Evolutionary conservation across 1,139 yeast genomes (phyloP).

Genomic region (Scheffersomyces segobiensis): DNA sequence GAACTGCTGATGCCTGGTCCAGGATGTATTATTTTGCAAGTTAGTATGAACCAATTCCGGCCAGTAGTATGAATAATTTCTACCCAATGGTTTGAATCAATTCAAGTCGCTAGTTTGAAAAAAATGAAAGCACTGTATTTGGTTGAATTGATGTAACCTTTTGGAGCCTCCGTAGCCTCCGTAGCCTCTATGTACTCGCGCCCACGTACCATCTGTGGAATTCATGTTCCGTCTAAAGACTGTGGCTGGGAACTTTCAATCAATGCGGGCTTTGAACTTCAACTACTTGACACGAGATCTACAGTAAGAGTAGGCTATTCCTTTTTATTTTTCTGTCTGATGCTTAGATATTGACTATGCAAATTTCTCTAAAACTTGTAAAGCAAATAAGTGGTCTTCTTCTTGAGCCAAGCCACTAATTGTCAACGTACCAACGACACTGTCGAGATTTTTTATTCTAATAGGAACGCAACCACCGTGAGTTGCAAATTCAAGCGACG

Average conservation of each 20-base stretch:
- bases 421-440: constrained; percentile 56
- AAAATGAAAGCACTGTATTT: too few relatives aligned
- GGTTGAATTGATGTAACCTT: not conserved
- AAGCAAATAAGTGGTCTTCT: constrained; percentile 46
- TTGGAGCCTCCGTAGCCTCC: not conserved
- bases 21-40: too few relatives aligned
- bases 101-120: too few relatives aligned
- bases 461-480: constrained; percentile 69
- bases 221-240: not conserved
- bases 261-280: not conserved
- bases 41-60: too few relatives aligned
- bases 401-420: constrained; percentile 58
- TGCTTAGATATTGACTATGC: not conserved
- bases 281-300: not conserved
- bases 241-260: not conserved
- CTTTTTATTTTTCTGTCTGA: not conserved
- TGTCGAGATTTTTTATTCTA: constrained; percentile 42
- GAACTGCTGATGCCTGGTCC: too few relatives aligned
- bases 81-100: too few relatives aligned
- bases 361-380: constrained; percentile 13
- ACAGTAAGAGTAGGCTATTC: not conserved
- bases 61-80: too few relatives aligned
- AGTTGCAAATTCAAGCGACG: constrained; percentile 50
- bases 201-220: not conserved
- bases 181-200: not conserved